A percentile compares a stretch with the other conserved stretches of the same genome.
phyloP scores from a whole-genome alignment of 768 basidiomycete genomes.

The Trametes maxima region DNA sequence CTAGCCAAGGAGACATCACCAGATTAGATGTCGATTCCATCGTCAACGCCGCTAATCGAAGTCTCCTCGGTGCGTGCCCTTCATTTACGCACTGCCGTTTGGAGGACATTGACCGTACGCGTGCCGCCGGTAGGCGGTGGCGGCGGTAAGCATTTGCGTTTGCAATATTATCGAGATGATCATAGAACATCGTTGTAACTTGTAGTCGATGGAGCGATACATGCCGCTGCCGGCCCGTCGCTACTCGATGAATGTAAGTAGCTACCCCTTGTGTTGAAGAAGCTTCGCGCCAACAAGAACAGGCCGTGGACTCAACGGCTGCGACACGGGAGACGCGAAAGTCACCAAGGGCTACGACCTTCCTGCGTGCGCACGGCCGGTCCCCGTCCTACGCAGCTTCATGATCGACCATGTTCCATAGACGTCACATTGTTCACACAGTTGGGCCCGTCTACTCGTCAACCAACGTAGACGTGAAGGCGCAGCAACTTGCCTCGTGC shows the following conservation, averaged over 20 bases:
- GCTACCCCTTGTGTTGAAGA: neutral
- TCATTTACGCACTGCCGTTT: slow-evolving; percentile 1
- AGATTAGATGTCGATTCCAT: slow-evolving; percentile 68
- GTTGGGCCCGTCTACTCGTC: slow-evolving; percentile 74
- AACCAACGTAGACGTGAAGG: slow-evolving; percentile 44
- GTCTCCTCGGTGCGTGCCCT: slow-evolving; percentile 57
- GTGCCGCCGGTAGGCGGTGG: slow-evolving; percentile 59
- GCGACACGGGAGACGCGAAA: slow-evolving; percentile 73
- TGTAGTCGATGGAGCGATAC: slow-evolving; percentile 82
- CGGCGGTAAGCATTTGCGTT: slow-evolving; percentile 54
- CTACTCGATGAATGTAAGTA: slow-evolving; percentile 69
- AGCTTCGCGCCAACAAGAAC: neutral
- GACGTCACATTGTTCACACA: slow-evolving; percentile 76
- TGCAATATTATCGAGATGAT: neutral
- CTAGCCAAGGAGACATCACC: slow-evolving; percentile 81
- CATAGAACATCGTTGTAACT: neutral
- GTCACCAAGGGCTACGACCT: slow-evolving; percentile 78
- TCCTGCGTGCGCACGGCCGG: slow-evolving; percentile 61
- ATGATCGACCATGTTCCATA: slow-evolving; percentile 29
- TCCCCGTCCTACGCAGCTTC: neutral
- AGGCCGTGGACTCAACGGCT: slow-evolving; percentile 70
- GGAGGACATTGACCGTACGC: slow-evolving; percentile 5
- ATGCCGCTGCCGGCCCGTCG: slow-evolving; percentile 67
- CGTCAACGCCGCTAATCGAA: slow-evolving; percentile 82
- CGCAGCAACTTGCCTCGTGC: slow-evolving; percentile 63